These are phyloP conservation scores for Kockovaella imperatae DNA, from an alignment of 768 basidiomycete genomes.

Conservation along the genomic window DNA sequence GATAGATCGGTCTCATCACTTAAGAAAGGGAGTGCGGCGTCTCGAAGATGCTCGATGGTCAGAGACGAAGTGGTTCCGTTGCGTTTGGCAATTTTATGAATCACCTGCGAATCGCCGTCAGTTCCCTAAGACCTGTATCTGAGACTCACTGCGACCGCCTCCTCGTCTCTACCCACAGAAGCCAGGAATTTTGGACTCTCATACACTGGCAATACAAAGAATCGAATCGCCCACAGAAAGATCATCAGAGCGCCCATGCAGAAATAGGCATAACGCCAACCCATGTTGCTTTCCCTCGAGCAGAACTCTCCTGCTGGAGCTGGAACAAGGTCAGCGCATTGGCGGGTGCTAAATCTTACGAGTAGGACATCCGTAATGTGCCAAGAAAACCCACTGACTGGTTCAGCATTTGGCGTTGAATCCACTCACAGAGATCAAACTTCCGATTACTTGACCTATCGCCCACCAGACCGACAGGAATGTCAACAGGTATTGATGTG, in stretches of 20 bases:
- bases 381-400: constrained; percentile 9
- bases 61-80: constrained; percentile 54
- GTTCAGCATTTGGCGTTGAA: constrained; percentile 60
- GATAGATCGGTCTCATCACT: constrained; percentile 4
- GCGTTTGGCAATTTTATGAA: constrained; percentile 58
- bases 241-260: constrained; percentile 38
- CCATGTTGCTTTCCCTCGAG: constrained; percentile 52
- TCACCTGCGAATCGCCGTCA: constrained; percentile 29
- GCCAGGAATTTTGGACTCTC: constrained; percentile 46
- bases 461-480: constrained; percentile 73
- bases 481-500: constrained; percentile 66
- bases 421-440: constrained; percentile 62
- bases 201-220: constrained; percentile 51
- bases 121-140: constrained; percentile 47
- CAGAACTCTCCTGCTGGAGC: constrained; percentile 9
- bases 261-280: constrained; percentile 60
- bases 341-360: not conserved
- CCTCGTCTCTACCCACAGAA: constrained; percentile 11
- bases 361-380: constrained; percentile 2
- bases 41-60: constrained; percentile 51
- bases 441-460: constrained; percentile 60
- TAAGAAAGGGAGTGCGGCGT: constrained; percentile 9
- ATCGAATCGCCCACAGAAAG: constrained; percentile 61
- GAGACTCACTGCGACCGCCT: constrained; percentile 2
- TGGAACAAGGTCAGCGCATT: not conserved